phyloP scores from a whole-genome alignment of 345 rosid genomes.

The Camelina sativa region DNA sequence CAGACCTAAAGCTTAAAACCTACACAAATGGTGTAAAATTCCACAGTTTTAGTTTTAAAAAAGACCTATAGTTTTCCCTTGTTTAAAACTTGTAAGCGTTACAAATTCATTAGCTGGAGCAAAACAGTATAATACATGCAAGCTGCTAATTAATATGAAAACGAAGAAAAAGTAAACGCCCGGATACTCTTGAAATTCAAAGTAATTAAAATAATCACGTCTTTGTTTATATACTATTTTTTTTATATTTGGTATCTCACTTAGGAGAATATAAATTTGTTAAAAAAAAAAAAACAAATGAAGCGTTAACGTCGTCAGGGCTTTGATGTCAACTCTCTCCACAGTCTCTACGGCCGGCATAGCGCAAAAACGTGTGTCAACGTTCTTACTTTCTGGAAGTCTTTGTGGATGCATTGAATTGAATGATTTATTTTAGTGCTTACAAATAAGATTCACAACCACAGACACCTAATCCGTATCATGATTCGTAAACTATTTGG shows the following conservation, averaged over 20 bases:
- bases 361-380: not conserved
- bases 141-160: conserved; percentile 19
- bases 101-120: not conserved
- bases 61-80: not conserved
- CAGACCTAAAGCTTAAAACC: not conserved
- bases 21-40: not conserved
- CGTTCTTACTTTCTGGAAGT: conserved; percentile 18
- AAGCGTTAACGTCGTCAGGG: conserved; percentile 15
- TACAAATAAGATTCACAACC: conserved; percentile 10
- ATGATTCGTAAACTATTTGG: not conserved
- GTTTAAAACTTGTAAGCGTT: conserved; percentile 8
- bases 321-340: conserved; percentile 32
- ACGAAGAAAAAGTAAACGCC: conserved; percentile 27
- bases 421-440: not conserved
- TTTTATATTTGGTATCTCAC: not conserved
- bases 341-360: not conserved
- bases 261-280: not conserved
- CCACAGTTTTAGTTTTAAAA: not conserved
- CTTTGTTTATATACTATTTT: not conserved
- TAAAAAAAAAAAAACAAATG: not conserved
- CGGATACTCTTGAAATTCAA: conserved; percentile 19
- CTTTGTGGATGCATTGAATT: conserved; percentile 5
- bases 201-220: not conserved
- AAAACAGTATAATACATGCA: not conserved
- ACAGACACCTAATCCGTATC: not conserved